Percentiles rank a stretch among this genome's conserved stretches.
phyloP scores from a whole-genome alignment of 768 basidiomycete species.

The Terana coerulea region DNA sequence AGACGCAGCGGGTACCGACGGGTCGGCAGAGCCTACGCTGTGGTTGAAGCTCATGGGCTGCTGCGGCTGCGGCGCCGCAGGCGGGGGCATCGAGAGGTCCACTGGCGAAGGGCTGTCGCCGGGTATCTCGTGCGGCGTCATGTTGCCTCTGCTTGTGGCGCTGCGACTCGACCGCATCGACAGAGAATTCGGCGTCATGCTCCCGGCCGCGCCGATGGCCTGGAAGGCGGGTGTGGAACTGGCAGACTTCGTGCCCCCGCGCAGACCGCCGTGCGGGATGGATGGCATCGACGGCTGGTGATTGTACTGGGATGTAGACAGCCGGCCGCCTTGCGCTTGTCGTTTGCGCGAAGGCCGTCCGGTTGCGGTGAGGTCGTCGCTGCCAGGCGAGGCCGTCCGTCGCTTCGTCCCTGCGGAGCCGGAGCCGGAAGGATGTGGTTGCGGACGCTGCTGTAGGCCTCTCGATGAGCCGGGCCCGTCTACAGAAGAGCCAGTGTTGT shows the following conservation, averaged over 20 bases:
- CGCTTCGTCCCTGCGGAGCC: slow-evolving; percentile 41
- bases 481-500: slow-evolving; percentile 29
- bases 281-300: not conserved
- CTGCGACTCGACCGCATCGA: not conserved
- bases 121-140: slow-evolving; percentile 16
- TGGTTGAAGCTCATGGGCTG: slow-evolving; percentile 9
- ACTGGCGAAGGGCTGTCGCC: slow-evolving; percentile 81
- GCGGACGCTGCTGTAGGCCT: slow-evolving; percentile 9
- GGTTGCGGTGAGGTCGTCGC: slow-evolving; percentile 39
- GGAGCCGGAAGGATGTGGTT: not conserved
- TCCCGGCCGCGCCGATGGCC: slow-evolving; percentile 31
- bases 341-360: slow-evolving; percentile 44
- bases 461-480: slow-evolving; percentile 8
- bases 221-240: slow-evolving; percentile 55
- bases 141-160: not conserved
- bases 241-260: slow-evolving; percentile 43
- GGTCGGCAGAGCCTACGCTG: not conserved
- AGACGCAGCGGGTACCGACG: not conserved
- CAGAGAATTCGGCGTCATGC: slow-evolving; percentile 40
- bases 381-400: slow-evolving; percentile 48
- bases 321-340: slow-evolving; percentile 44
- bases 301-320: slow-evolving; percentile 27
- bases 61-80: slow-evolving; percentile 46
- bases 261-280: slow-evolving; percentile 9
- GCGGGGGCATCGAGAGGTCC: slow-evolving; percentile 86